A percentile compares a stretch with the other conserved stretches of the same genome.
phyloP scores from a whole-genome alignment of 129 eudicot species.

The Chrysanthemum makinoi region DNA sequence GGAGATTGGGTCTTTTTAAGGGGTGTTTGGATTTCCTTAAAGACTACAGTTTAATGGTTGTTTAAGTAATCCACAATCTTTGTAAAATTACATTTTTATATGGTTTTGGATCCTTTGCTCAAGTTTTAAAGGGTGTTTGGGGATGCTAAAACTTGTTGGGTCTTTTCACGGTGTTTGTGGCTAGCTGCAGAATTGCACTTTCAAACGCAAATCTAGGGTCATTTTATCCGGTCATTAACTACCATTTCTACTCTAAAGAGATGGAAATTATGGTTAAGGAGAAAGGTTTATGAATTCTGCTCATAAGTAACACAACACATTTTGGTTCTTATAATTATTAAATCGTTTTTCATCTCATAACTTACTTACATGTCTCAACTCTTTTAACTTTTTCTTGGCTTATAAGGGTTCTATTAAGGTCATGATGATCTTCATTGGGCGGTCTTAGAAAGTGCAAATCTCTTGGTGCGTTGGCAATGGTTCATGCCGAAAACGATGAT shows the following conservation, averaged over 20 bases:
- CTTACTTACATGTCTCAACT: conserved; percentile 67
- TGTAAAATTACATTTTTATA: too few species aligned
- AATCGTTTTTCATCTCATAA: conserved; percentile 12
- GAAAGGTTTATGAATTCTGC: conserved; percentile 49
- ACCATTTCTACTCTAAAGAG: conserved; percentile 23
- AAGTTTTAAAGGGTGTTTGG: too few species aligned
- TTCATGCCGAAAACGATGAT: conserved; percentile 98
- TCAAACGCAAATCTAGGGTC: too few species aligned
- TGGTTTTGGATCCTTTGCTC: too few species aligned
- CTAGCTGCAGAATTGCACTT: too few species aligned
- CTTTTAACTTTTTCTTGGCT: conserved; percentile 95
- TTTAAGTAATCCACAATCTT: too few species aligned
- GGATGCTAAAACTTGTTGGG: too few species aligned
- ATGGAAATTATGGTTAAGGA: conserved; percentile 97
- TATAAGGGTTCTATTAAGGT: conserved; percentile 91
- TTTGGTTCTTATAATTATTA: conserved; percentile 15
- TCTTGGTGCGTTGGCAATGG: conserved; percentile 95
- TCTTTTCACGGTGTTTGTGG: too few species aligned
- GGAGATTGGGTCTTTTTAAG: too few species aligned
- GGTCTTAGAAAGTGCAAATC: conserved; percentile 90
- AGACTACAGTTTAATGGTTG: too few species aligned
- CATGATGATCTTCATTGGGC: conserved; percentile 73
- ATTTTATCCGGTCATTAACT: too few species aligned
- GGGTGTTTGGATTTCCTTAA: too few species aligned
- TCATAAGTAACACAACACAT: neutral